A percentile compares a stretch with the other conserved stretches of the same genome.
Conservation (phyloP, 192 early-diverging fungal genomes). For the Coemansia sp. region DNA sequence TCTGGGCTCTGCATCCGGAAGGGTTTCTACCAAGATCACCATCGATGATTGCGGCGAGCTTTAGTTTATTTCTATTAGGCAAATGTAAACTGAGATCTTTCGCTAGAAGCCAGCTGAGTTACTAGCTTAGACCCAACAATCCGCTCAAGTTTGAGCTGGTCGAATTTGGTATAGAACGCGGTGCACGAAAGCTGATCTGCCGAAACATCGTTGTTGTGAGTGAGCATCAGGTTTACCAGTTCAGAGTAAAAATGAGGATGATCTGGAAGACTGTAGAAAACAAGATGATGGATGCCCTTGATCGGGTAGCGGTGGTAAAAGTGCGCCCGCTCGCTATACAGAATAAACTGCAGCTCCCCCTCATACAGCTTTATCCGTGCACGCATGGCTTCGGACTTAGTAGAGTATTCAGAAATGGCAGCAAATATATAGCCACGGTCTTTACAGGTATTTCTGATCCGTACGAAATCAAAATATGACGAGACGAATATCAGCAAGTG, state of each 20-base stretch:
- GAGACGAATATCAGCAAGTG: slow-evolving; percentile 78
- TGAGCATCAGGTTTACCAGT: slow-evolving; percentile 69
- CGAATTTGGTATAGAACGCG: slow-evolving; percentile 75
- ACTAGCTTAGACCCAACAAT: slow-evolving; percentile 79
- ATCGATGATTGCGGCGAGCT: slow-evolving; percentile 70
- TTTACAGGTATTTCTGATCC: slow-evolving; percentile 83
- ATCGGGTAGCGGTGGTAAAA: slow-evolving; percentile 88
- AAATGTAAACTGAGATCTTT: slow-evolving; percentile 60
- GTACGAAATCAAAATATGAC: slow-evolving; percentile 96
- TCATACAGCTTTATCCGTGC: slow-evolving; percentile 77
- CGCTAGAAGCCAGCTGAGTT: slow-evolving; percentile 66
- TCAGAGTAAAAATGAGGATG: slow-evolving; percentile 86
- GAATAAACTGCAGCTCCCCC: slow-evolving; percentile 70
- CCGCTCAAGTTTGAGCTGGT: slow-evolving; percentile 83
- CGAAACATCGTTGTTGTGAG: slow-evolving; percentile 50
- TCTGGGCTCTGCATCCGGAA: slow-evolving; percentile 42
- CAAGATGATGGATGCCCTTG: slow-evolving; percentile 75
- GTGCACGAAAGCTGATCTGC: slow-evolving; percentile 58
- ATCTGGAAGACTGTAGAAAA: slow-evolving; percentile 90
- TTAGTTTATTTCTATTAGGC: slow-evolving; percentile 27
- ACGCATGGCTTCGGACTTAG: slow-evolving; percentile 68
- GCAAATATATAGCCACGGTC: slow-evolving; percentile 73
- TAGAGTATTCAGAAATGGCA: slow-evolving; percentile 90
- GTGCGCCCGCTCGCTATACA: slow-evolving; percentile 96
- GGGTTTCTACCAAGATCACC: slow-evolving; percentile 58